Base-by-base conservation (phyloP, 345 rosid genomes). In the Camelina sativa region DNA sequence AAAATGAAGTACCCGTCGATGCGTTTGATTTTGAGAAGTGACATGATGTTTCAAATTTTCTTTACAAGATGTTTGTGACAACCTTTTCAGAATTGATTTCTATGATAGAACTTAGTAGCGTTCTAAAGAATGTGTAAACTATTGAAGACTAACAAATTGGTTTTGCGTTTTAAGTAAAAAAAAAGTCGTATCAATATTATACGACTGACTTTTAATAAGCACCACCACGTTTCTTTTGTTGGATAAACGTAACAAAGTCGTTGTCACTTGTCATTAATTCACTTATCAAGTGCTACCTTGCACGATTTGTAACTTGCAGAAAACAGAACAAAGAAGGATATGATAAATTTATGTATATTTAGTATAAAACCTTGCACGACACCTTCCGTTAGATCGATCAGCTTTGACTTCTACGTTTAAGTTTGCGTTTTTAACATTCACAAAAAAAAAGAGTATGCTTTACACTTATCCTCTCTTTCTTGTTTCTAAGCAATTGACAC, bases 361-460 rank as follows among this genome's bases (percentile, higher is more conserved):
- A 25, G 32, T 11, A 53, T 57, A 57, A 71, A 77, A 66, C 50
- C 81, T 66, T 78, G 68, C 77, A 78, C 81, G 81, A 59, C 68
- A 66, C 53, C 34, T 57, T 65, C 69, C 20, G 0, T 65, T 77
- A 0, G 38, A 58, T 72, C 22, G 37, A 62, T 53, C 41, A 35
- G 32, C 64, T 30, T 78, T 78, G 81, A 78, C 81, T 78, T 78
- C 52, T 52, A 72, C 77, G 81, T 66, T 34, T 77, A 59, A 15
- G 46, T 77, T 76, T 61, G 20, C 75, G 57, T 55, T 77, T 52
- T 51, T 65, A 35, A 34, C 8, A 41, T 51, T 50, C 19, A 41
- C 72, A 77, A 34, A 32, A 34, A 34, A n/a, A 22, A 59, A 65
- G 73, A 72, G 72, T 77, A 65, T 77, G 73, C 69, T 72, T 72